A percentile compares a stretch with the other conserved stretches of the same genome.
Evolutionary conservation across 306 rosid species (phyloP).

Genomic region (Prunus fruticosa): DNA sequence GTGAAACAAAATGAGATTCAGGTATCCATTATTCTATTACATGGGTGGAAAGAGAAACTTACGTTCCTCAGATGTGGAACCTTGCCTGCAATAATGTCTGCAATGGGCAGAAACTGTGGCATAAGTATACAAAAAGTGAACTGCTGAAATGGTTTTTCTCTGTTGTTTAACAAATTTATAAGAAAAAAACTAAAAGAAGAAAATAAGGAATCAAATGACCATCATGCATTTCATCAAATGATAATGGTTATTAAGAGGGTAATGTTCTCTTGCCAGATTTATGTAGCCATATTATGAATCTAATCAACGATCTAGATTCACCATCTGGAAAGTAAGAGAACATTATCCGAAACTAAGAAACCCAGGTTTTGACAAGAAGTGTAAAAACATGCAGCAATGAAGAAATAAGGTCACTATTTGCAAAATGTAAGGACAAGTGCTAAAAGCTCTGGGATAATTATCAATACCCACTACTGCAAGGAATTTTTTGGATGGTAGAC

Average conservation of each 20-base stretch:
- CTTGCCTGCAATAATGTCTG: constrained; percentile 83
- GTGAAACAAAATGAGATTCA: not conserved
- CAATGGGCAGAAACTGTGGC: constrained; percentile 21
- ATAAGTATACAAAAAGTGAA: constrained; percentile 14
- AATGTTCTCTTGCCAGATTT: not conserved
- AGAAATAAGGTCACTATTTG: constrained; percentile 16
- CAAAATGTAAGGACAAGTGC: constrained; percentile 28
- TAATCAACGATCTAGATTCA: no score
- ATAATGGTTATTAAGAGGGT: not conserved
- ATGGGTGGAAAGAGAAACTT: constrained; percentile 27
- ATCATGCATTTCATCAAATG: not conserved
- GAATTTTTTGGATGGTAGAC: constrained; percentile 56
- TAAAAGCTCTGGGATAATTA: constrained; percentile 47
- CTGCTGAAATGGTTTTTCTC: not conserved
- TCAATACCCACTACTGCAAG: constrained; percentile 90
- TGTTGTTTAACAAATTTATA: not conserved
- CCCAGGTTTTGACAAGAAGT: not conserved
- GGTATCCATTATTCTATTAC: not conserved
- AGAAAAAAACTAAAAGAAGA: not conserved
- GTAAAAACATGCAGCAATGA: not conserved
- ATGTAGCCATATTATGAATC: not conserved
- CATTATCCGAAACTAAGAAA: not conserved
- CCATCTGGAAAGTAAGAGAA: not conserved
- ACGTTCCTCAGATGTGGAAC: constrained; percentile 74
- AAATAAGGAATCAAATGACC: not conserved